Evolutionary conservation across 2,329 filamentous ascomycete genomes (phyloP), one percentile per base, ranked within the genome.

Genomic region (Westerdykella ornata): DNA sequence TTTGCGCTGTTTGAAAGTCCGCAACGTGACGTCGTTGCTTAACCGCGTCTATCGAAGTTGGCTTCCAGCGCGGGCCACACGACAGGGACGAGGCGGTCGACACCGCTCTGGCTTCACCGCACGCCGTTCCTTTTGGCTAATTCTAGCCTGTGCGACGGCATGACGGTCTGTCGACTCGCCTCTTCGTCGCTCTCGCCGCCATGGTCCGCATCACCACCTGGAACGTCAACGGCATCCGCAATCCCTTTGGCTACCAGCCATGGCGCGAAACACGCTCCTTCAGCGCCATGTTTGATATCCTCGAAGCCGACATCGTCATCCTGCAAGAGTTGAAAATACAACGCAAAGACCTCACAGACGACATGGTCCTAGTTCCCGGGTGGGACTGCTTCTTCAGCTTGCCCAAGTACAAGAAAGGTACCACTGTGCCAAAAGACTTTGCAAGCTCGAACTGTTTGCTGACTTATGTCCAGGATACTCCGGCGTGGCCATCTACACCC

Each of bases 321-420:
- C 88, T 97, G 72, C 92, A 98, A 65, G 92, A 97, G 67, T 82
- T 88, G 33, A 98, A 97, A 68, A 96, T 97, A 31, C 92, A 97
- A 61, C 78, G 84, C 43, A 95, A 95, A 62, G 89, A 96, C 53
- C 72, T 98, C 1, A 77, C 75, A 31, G 92, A 97, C 73, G 92
- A 97, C 54, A 97, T 97, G 88, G 89, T 97, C 8, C 72, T 97
- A 26, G 81, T 97, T 0, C 81, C 86, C 0, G 92, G 92, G 11
- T 98, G 90, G 90, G 92, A 98, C 62, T 89, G 89, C 50, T 95
- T 84, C 68, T 96, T 96, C 68, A 96, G 88, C 62, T 72, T 98
- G 17, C 92, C 92, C 0, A 88, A 83, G 61, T 77, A 94, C 60
- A 97, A 97, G 66, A 97, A 96, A 73, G 90, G 88, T 84, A 68